These are phyloP conservation scores for Collybiopsis luxurians DNA, from an alignment of 768 basidiomycete species.

Conservation along the genomic window DNA sequence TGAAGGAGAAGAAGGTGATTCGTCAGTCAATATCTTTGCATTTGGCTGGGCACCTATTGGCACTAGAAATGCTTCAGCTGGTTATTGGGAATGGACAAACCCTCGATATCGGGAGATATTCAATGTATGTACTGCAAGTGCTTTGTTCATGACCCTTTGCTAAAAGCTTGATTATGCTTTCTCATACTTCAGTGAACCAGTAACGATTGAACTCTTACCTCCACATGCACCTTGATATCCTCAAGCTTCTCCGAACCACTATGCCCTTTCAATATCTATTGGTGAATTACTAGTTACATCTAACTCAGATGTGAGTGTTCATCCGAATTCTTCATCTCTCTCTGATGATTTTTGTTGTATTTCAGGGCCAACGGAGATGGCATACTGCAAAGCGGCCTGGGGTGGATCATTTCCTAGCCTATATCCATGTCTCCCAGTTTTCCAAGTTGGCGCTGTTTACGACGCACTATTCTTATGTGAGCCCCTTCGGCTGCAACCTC, in stretches of 20 bases:
- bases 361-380: constrained; percentile 92
- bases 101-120: constrained; percentile 63
- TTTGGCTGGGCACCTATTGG: constrained; percentile 28
- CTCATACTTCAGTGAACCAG: constrained; percentile 91
- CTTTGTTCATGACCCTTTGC: neutral
- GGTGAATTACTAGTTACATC: constrained; percentile 91
- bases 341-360: neutral
- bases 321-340: neutral
- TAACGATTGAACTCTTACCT: constrained; percentile 90
- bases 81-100: constrained; percentile 63
- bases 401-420: constrained; percentile 96
- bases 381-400: constrained; percentile 96
- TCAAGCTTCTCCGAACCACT: constrained; percentile 81
- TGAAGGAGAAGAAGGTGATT: constrained; percentile 62
- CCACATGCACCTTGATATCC: constrained; percentile 58
- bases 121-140: constrained; percentile 44
- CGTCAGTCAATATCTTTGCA: too few relatives aligned
- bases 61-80: constrained; percentile 52
- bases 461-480: constrained; percentile 81
- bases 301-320: constrained; percentile 88
- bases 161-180: constrained; percentile 2
- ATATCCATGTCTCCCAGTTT: constrained; percentile 96
- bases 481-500: too few relatives aligned
- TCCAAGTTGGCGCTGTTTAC: constrained; percentile 98
- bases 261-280: constrained; percentile 86